Percentiles rank a stretch among this genome's conserved stretches.
Evolutionary conservation across 306 rosid species (phyloP).

Genomic region (Dryas octopetala): DNA sequence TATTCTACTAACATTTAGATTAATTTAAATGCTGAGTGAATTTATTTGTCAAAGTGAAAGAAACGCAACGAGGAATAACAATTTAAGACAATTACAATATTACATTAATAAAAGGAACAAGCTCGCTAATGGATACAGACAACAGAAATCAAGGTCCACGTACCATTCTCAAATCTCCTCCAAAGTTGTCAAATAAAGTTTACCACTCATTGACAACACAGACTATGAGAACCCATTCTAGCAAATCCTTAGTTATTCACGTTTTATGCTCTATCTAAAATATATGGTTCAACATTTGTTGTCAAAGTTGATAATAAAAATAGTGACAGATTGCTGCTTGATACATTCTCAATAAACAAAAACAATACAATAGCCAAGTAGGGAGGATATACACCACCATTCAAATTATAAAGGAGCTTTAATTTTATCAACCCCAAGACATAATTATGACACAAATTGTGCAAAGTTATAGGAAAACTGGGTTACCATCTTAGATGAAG

Average conservation of each 20-base stretch:
- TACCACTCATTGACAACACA: background rate
- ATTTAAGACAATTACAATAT: background rate
- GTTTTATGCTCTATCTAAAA: background rate
- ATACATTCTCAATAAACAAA: background rate
- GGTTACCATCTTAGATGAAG: conserved; percentile 76
- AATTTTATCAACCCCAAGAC: background rate
- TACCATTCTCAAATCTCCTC: background rate
- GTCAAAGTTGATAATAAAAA: background rate
- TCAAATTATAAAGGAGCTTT: background rate
- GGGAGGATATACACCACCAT: too few species aligned
- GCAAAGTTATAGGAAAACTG: too few species aligned
- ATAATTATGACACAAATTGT: too few species aligned
- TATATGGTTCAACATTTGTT: background rate
- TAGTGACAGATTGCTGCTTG: background rate
- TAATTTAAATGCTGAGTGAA: background rate
- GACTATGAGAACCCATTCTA: conserved; percentile 6
- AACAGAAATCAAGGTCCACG: too few species aligned
- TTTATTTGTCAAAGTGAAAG: background rate
- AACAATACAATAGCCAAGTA: background rate
- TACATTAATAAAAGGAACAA: too few species aligned
- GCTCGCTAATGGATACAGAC: too few species aligned
- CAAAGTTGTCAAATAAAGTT: background rate
- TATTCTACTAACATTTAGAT: background rate
- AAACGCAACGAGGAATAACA: background rate
- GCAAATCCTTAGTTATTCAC: conserved; percentile 1